Conservation (phyloP, 495 filamentous ascomycete species). For the Cercophora samala region DNA sequence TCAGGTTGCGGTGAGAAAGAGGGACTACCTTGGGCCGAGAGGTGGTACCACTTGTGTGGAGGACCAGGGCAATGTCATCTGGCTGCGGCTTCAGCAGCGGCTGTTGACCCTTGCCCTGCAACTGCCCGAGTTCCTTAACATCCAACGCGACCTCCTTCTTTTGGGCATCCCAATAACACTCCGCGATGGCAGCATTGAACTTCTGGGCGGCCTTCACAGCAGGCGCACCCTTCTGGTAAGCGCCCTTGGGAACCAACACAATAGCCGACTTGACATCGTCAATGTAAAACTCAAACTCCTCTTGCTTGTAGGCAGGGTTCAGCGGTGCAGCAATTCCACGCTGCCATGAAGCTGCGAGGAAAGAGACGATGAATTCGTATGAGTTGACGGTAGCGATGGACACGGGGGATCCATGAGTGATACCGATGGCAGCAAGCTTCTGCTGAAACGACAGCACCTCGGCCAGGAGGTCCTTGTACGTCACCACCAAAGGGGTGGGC, state of each 20-base stretch:
- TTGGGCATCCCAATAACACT: constrained; percentile 68
- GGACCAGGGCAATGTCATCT: constrained; percentile 65
- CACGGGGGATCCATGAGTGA: constrained; percentile 60
- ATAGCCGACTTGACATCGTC: constrained; percentile 74
- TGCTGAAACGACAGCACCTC: constrained; percentile 64
- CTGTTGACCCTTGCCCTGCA: constrained; percentile 50
- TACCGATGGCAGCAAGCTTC: constrained; percentile 67
- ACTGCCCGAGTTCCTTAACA: constrained; percentile 67
- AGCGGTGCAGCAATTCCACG: constrained; percentile 75
- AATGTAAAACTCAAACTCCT: constrained; percentile 87
- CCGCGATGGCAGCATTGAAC: constrained; percentile 74
- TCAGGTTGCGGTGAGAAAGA: constrained; percentile 74
- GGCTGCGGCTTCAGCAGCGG: constrained; percentile 55
- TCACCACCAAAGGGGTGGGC: constrained; percentile 55
- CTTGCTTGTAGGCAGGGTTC: constrained; percentile 80
- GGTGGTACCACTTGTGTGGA: constrained; percentile 75
- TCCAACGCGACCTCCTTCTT: constrained; percentile 64
- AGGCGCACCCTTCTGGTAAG: constrained; percentile 57
- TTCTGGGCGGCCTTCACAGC: constrained; percentile 70
- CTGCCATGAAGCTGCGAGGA: constrained; percentile 74
- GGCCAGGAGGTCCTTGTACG: constrained; percentile 58
- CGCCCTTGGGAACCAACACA: constrained; percentile 66
- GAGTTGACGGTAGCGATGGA: constrained; percentile 76
- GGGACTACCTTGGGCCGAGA: constrained; percentile 80
- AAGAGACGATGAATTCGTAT: constrained; percentile 77